Percentiles rank a stretch among this genome's conserved stretches.
Evolutionary conservation across 345 rosid genomes (phyloP).

Genomic region (Carallia brachiata): DNA sequence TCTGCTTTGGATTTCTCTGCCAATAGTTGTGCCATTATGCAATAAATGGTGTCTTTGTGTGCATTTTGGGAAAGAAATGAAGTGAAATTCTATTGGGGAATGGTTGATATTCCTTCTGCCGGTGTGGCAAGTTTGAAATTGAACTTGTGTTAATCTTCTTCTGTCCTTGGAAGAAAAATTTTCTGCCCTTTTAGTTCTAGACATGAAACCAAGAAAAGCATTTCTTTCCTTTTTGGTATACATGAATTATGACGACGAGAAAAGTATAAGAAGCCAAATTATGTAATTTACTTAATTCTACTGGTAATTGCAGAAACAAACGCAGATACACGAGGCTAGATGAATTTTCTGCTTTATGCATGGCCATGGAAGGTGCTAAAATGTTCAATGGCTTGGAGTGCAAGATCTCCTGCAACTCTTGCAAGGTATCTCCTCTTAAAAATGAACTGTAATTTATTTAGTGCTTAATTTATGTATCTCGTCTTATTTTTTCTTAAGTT

Average conservation of each 20-base stretch:
- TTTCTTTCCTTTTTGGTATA: not conserved
- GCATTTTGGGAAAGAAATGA: no score
- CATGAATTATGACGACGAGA: not conserved
- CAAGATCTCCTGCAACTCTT: conserved; percentile 79
- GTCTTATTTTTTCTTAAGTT: not conserved
- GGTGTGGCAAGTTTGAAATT: no score
- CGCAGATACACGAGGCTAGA: conserved; percentile 53
- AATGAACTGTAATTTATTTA: not conserved
- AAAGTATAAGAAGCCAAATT: not conserved
- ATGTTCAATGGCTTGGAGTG: conserved; percentile 90
- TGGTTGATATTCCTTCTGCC: no score
- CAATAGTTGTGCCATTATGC: no score
- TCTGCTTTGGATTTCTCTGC: no score
- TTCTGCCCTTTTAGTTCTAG: no score
- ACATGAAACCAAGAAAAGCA: not conserved
- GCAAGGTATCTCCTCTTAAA: conserved; percentile 48
- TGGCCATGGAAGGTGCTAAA: conserved; percentile 75
- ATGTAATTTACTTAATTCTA: not conserved
- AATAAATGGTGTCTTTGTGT: no score
- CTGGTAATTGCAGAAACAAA: conserved; percentile 66
- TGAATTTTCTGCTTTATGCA: conserved; percentile 59
- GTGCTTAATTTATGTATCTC: not conserved
- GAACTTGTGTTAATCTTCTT: no score
- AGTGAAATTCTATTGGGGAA: no score
- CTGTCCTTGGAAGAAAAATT: no score